phyloP scores from a whole-genome alignment of 495 filamentous ascomycete species.

The Margaritispora aquatica region DNA sequence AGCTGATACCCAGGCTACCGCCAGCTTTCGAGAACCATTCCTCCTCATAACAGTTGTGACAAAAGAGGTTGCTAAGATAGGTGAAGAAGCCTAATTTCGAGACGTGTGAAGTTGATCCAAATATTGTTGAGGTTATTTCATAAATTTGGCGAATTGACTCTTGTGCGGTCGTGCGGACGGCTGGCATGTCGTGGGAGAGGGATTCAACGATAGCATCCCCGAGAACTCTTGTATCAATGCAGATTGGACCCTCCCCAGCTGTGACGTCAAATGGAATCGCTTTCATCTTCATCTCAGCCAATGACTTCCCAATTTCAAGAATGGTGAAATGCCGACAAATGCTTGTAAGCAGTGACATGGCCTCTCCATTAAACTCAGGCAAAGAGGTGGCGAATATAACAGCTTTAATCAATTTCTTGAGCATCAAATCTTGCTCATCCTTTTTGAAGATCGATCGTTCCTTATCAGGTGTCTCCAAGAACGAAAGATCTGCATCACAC shows the following conservation, averaged over 20 bases:
- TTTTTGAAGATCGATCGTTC: constrained; percentile 82
- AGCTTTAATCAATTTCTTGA: constrained; percentile 85
- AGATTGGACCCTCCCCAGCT: constrained; percentile 79
- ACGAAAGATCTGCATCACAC: constrained; percentile 51
- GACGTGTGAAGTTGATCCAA: constrained; percentile 65
- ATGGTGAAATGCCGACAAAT: constrained; percentile 85
- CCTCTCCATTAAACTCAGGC: constrained; percentile 67
- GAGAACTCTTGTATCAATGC: constrained; percentile 76
- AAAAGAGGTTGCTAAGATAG: constrained; percentile 73
- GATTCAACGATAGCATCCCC: constrained; percentile 84
- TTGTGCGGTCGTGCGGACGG: constrained; percentile 81
- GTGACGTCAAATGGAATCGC: constrained; percentile 72
- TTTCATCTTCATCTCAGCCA: constrained; percentile 67
- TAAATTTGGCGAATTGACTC: constrained; percentile 68
- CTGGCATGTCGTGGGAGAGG: constrained; percentile 71
- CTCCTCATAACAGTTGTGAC: constrained; percentile 90
- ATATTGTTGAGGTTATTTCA: constrained; percentile 70
- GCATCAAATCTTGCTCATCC: constrained; percentile 66
- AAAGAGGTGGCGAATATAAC: constrained; percentile 81
- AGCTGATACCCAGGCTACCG: constrained; percentile 81
- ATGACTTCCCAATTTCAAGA: constrained; percentile 77
- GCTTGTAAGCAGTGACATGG: constrained; percentile 66
- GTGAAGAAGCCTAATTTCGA: constrained; percentile 74
- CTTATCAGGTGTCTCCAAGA: constrained; percentile 65
- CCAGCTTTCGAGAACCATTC: constrained; percentile 97